Evolutionary conservation across 139 green algal genomes (phyloP).

Genomic region (Closterium sp.): DNA sequence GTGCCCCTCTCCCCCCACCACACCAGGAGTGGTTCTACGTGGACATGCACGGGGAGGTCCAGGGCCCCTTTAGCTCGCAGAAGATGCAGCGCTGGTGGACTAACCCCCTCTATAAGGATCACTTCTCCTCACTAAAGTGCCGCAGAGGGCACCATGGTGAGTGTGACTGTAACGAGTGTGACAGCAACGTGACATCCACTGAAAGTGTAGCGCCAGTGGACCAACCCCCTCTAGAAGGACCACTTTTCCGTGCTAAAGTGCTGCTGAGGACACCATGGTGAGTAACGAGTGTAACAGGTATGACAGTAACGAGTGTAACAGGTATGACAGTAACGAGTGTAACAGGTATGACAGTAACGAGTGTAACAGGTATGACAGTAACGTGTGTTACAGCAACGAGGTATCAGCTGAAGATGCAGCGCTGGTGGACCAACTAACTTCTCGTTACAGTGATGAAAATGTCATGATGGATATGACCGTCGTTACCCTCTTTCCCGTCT

Average conservation of each 20-base stretch:
- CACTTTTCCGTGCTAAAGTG: neutral
- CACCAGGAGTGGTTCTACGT: slow-evolving; percentile 2
- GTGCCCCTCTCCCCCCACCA: neutral
- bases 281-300: too few relatives aligned
- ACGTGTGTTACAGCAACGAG: too few relatives aligned
- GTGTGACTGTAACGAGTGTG: neutral
- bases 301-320: neutral
- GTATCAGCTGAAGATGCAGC: neutral
- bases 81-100: neutral
- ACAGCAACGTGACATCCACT: neutral
- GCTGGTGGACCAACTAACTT: neutral
- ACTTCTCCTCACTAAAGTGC: neutral
- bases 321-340: neutral
- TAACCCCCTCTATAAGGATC: neutral
- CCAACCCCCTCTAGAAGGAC: neutral
- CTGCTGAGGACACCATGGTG: neutral
- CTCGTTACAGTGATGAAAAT: too few relatives aligned
- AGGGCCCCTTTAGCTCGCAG: neutral
- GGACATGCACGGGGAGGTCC: neutral
- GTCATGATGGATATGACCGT: too few relatives aligned
- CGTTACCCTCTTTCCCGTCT: neutral
- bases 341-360: too few relatives aligned
- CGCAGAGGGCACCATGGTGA: neutral
- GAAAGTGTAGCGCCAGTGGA: neutral
- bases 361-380: too few relatives aligned